A percentile compares a stretch with the other conserved stretches of the same genome.
Conservation (phyloP, 2,329 filamentous ascomycete genomes). For the Cyphellophora europaea region DNA sequence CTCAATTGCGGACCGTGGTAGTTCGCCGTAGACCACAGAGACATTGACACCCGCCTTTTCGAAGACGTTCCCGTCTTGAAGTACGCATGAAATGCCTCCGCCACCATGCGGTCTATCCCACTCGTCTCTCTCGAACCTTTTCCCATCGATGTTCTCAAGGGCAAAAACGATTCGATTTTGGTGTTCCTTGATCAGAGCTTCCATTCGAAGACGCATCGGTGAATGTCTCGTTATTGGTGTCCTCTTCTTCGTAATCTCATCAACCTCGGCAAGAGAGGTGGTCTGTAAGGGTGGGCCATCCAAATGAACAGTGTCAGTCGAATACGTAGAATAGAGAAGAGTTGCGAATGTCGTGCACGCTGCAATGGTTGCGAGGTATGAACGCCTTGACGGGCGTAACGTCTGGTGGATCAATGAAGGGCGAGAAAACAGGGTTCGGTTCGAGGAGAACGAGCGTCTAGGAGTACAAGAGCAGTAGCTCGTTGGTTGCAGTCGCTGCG, state of each 20-base stretch:
- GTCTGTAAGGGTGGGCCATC: slow-evolving; percentile 20
- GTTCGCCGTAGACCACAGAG: slow-evolving; percentile 84
- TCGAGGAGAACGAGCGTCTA: too few species aligned
- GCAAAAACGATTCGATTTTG: slow-evolving; percentile 79
- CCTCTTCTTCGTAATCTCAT: slow-evolving; percentile 71
- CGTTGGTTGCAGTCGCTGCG: too few species aligned
- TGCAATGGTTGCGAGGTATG: too few species aligned
- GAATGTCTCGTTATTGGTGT: slow-evolving; percentile 65
- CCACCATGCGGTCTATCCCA: slow-evolving; percentile 85
- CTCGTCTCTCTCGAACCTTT: slow-evolving; percentile 70
- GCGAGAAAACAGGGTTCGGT: too few species aligned
- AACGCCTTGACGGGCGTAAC: too few species aligned
- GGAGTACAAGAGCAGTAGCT: too few species aligned
- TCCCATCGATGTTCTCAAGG: slow-evolving; percentile 75
- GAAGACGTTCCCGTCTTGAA: slow-evolving; percentile 94
- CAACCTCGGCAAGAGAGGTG: slow-evolving; percentile 68
- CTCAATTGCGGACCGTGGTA: slow-evolving; percentile 77
- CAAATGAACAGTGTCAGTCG: slow-evolving; percentile 11
- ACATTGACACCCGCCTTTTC: slow-evolving; percentile 97
- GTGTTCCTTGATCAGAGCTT: slow-evolving; percentile 87
- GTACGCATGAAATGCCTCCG: slow-evolving; percentile 85
- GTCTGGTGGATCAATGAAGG: too few species aligned
- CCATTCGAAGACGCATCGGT: slow-evolving; percentile 96
- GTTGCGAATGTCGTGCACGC: neutral
- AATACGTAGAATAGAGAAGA: neutral